Conservation (phyloP, 1,284 basidiomycete species). For the Pholiota adiposa region DNA sequence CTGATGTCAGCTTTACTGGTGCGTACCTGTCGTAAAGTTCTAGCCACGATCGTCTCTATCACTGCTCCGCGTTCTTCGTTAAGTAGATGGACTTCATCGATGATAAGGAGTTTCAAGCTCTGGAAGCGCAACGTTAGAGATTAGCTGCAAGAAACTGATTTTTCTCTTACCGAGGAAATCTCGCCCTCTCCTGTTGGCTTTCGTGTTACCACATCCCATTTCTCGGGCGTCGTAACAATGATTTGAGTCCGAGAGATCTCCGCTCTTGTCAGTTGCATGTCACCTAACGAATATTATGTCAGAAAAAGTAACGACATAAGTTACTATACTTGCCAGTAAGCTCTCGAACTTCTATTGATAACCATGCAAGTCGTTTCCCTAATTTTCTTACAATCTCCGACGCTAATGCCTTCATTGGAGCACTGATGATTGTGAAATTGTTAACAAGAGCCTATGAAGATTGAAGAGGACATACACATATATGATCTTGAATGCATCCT, state of each 20-base stretch:
- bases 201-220: slow-evolving; percentile 99
- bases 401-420: slow-evolving; percentile 98
- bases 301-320: neutral
- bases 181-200: slow-evolving; percentile 98
- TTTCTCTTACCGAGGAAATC: slow-evolving; percentile 75
- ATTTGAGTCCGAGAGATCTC: slow-evolving; percentile 98
- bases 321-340: slow-evolving; percentile 68
- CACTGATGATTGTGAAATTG: slow-evolving; percentile 47
- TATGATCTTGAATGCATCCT: slow-evolving; percentile 91
- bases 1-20: neutral
- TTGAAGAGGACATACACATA: slow-evolving; percentile 74
- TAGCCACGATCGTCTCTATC: slow-evolving; percentile 97
- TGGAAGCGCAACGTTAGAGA: slow-evolving; percentile 33
- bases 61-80: slow-evolving; percentile 99
- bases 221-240: slow-evolving; percentile 99
- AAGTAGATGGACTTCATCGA: slow-evolving; percentile 97
- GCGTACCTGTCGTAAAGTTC: slow-evolving; percentile 87
- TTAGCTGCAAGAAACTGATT: neutral
- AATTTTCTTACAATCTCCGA: slow-evolving; percentile 96
- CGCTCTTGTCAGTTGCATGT: slow-evolving; percentile 96
- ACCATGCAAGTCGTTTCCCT: slow-evolving; percentile 88
- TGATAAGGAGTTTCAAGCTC: slow-evolving; percentile 95
- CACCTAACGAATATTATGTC: slow-evolving; percentile 56
- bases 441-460: neutral
- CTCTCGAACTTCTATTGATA: slow-evolving; percentile 88